Evolutionary conservation across 306 rosid genomes (phyloP).

Genomic region (Purshia tridentata): DNA sequence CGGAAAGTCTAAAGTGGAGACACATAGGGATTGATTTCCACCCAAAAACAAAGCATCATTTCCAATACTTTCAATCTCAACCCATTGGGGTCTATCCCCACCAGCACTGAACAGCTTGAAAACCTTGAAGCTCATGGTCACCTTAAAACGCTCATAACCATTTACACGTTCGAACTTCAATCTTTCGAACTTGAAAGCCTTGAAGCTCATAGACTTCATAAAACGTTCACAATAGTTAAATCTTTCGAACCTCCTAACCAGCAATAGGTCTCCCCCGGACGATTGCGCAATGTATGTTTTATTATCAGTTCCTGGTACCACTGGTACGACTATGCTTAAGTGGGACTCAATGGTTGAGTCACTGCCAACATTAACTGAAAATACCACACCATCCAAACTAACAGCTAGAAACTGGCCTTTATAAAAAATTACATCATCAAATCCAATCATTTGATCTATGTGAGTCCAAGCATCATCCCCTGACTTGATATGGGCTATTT

Average conservation of each 20-base stretch:
- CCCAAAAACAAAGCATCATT: slow-evolving; percentile 17
- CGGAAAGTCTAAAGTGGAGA: slow-evolving; percentile 7
- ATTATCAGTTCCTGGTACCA: neutral
- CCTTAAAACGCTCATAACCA: neutral
- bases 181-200: neutral
- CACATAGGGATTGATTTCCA: neutral
- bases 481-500: neutral
- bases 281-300: neutral
- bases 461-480: slow-evolving; percentile 13
- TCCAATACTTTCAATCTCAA: neutral
- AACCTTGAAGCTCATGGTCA: slow-evolving; percentile 5
- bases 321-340: neutral
- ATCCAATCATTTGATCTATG: neutral
- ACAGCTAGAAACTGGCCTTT: neutral
- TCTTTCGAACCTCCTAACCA: neutral
- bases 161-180: neutral
- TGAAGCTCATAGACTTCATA: too few species aligned
- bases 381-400: neutral
- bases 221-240: neutral
- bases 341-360: neutral
- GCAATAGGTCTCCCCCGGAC: neutral
- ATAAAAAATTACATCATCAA: neutral
- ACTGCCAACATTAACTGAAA: neutral
- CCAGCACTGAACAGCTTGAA: neutral
- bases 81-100: neutral